Evolutionary conservation across 108 stramenopile species (phyloP), one percentile per base, ranked within the genome.

Genomic region (Nannochloropsis gaditana): DNA sequence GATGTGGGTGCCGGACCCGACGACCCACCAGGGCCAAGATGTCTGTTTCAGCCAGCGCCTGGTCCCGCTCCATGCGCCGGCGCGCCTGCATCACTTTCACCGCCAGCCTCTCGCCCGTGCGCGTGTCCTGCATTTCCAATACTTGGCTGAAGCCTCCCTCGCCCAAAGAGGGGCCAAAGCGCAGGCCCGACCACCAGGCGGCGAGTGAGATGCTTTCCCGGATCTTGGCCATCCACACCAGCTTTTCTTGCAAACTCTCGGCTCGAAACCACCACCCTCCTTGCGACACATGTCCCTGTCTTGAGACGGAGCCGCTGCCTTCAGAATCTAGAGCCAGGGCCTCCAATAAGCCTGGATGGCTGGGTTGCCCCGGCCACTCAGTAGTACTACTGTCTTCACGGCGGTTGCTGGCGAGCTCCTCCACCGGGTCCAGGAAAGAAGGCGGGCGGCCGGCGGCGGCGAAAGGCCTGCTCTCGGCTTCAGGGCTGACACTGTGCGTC

Each of bases 21-120:
- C 83, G 43, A 9, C 81, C 83, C 3, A 86, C 82, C 11, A 82
- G 43, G 21, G 81, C 82, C 83, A 86, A 47, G 41, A 86, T 86
- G 17, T 86, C 86, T 11, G 86, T 82, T 15, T 86, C 86, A 6
- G 86, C 79, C 21, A 86, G 15, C 2, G 86, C 86, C 86, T 82
- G 81, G 81, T 86, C 82, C 86, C 81, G 81, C 82, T 86, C 82
- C 41, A 82, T 43, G 21, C 82, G 81, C n/a, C 82, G 81, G 9
- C 82, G 81, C 11, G 44, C 82, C 11, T 86, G 82, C 86, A 86
- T 86, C 15, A 82, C 86, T 41, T 86, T 86, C 82, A 86, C 82
- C 11, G 86, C 86, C 81, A 45, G 83, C 82, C 86, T 82, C 42
- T 86, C 82, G 44, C 86, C 86, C 4, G 83, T 86, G 83, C 45